Conservation (phyloP, 2,329 filamentous ascomycete genomes). For the Ophiostoma piceae region DNA sequence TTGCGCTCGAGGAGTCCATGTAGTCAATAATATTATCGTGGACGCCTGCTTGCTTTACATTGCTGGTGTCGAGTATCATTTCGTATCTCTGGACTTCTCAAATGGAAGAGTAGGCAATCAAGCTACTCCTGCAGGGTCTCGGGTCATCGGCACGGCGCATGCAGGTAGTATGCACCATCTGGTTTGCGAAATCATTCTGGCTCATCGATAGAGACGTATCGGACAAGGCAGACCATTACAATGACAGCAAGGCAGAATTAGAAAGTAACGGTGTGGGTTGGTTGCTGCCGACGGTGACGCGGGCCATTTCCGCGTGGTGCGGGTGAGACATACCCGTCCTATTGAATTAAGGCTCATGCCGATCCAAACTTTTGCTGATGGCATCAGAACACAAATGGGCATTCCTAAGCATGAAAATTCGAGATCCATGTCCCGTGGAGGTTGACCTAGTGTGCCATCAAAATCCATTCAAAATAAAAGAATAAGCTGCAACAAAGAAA, state of each 20-base stretch:
- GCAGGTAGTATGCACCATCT: not conserved
- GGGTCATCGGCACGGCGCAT: not conserved
- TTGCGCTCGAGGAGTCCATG: not conserved
- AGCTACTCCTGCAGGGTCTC: not conserved
- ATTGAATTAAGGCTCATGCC: not conserved
- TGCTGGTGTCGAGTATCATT: not conserved
- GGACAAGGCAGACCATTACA: not conserved
- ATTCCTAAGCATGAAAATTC: not conserved
- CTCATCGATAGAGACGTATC: too few relatives aligned
- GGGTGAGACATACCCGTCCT: not conserved
- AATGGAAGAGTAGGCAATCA: not conserved
- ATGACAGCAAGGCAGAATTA: not conserved
- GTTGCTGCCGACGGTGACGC: not conserved
- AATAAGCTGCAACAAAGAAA: not conserved
- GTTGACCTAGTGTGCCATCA: not conserved
- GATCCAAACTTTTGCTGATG: not conserved
- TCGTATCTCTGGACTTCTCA: too few relatives aligned
- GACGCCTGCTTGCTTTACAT: not conserved
- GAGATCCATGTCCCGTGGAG: not conserved
- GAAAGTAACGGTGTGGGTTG: not conserved
- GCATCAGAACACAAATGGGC: not conserved
- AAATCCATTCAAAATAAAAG: not conserved
- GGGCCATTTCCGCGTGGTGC: not conserved
- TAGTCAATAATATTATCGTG: not conserved
- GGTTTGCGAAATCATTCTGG: too few relatives aligned